Evolutionary conservation across 2,329 filamentous ascomycete genomes (phyloP).

Genomic region (Dothistroma septosporum): DNA sequence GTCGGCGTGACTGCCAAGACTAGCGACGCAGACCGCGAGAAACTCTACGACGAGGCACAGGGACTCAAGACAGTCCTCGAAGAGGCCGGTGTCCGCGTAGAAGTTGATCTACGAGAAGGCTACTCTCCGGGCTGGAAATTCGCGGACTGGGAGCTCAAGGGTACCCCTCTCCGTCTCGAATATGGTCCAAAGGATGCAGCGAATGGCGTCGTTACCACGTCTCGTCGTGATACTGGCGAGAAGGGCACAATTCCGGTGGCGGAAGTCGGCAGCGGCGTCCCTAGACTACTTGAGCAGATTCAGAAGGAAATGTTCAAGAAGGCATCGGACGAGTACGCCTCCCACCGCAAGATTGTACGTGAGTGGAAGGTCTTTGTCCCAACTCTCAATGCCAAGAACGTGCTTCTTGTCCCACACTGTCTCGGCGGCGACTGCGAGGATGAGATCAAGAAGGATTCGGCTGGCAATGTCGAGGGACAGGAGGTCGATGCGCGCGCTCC

Average conservation of each 20-base stretch:
- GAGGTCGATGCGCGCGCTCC: slow-evolving; percentile 68
- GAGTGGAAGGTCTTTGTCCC: slow-evolving; percentile 90
- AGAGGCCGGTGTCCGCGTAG: slow-evolving; percentile 69
- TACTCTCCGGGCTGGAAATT: slow-evolving; percentile 97
- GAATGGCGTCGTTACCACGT: slow-evolving; percentile 76
- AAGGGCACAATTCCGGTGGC: slow-evolving; percentile 76
- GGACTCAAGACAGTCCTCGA: slow-evolving; percentile 65
- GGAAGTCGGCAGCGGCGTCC: slow-evolving; percentile 68
- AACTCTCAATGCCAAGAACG: slow-evolving; percentile 84
- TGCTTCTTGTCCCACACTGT: slow-evolving; percentile 89
- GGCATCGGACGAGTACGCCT: slow-evolving; percentile 72
- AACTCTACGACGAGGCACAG: slow-evolving; percentile 71
- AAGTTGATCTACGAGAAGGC: slow-evolving; percentile 80
- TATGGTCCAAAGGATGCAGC: slow-evolving; percentile 93
- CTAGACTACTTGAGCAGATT: slow-evolving; percentile 81
- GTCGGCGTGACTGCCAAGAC: slow-evolving; percentile 91
- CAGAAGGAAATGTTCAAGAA: slow-evolving; percentile 75
- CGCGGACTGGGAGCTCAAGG: slow-evolving; percentile 97
- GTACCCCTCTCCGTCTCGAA: slow-evolving; percentile 88
- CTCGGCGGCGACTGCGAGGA: slow-evolving; percentile 82
- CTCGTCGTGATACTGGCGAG: slow-evolving; percentile 75
- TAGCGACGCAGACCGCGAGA: slow-evolving; percentile 69
- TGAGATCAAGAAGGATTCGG: slow-evolving; percentile 88
- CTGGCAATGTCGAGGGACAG: slow-evolving; percentile 63
- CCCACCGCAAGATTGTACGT: slow-evolving; percentile 74